Base-by-base conservation (phyloP, 2,329 filamentous ascomycete species). In the Alternaria sp. region DNA sequence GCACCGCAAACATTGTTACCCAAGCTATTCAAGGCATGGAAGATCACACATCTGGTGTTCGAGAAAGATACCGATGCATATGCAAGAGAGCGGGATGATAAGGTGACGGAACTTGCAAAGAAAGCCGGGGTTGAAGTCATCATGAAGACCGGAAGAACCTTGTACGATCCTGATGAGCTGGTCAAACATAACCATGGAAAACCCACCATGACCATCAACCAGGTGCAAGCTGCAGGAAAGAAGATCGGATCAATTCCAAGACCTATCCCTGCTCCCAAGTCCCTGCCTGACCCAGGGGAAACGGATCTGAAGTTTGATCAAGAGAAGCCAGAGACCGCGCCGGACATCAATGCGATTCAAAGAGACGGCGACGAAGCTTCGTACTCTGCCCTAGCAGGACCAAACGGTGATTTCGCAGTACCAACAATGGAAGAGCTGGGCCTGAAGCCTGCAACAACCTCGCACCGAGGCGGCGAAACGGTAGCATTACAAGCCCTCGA, bases 31-130 rank as follows among this genome's bases (percentile, higher is more conserved):
- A 87, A 88, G 70, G 85, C 87, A 18, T 94, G 91, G 92, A 85
- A 86, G 2, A 88, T 92, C 25, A 92, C 90, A 0, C 91, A 94
- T 78, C 79, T 94, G 6, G 91, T 93, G 0, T 94, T 93, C 70
- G 92, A 94, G 75, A 91, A 90, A 72, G 92, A 94, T 71, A 92
- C 90, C 0, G 92, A 94, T 81, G 84, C 89, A 0, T 94, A 94
- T 79, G 90, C 84, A 5, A 84, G 87, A 15, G 85, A 88, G 44
- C 81, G 92, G 54, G 92, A 94, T 77, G 83, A 82, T 2, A 80
- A 82, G 18, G 85, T 94, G 11, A 79, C 84, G 33, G 78, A 84
- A 15, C 79, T 89, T n/a, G 91, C 91, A 5, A 81, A 85, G 67
- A 80, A 87, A 49, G 88, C 89, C 0, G 91, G 90, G 1, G 89